Percentiles rank a stretch among this genome's conserved stretches.
These are phyloP conservation scores for Phytophthora pinifolia DNA, from an alignment of 352 stramenopile genomes.

Conservation along the genomic window DNA sequence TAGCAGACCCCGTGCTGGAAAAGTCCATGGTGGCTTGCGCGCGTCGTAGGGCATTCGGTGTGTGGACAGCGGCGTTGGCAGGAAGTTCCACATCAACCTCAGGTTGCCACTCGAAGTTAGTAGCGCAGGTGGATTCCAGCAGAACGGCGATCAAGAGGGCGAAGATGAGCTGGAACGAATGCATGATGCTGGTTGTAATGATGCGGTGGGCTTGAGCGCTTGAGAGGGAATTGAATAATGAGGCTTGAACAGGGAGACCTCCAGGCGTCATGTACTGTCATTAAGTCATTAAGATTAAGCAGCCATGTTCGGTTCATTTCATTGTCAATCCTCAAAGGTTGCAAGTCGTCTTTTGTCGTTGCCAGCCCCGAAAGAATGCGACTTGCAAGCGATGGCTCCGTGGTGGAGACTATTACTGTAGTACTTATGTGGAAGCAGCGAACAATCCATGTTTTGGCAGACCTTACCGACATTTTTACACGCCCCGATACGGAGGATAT, in stretches of 20 bases:
- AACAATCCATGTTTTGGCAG: not conserved
- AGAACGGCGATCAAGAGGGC: conserved; percentile 18
- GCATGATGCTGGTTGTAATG: conserved; percentile 24
- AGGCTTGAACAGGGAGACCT: not conserved
- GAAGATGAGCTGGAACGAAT: conserved; percentile 28
- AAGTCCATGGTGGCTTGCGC: conserved; percentile 27
- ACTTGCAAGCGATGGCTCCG: too few species aligned
- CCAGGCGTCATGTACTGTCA: too few species aligned
- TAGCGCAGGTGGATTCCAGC: conserved; percentile 15
- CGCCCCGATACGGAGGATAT: conserved; percentile 33
- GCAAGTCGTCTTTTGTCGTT: too few species aligned
- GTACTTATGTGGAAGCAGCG: too few species aligned
- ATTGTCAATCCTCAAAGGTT: too few species aligned
- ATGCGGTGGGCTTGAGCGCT: not conserved
- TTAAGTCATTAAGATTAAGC: too few species aligned
- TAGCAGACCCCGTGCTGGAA: conserved; percentile 17
- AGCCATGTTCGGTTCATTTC: too few species aligned
- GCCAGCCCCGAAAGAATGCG: too few species aligned
- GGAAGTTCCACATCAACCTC: conserved; percentile 29
- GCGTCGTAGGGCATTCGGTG: conserved; percentile 22
- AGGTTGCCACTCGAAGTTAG: conserved; percentile 29
- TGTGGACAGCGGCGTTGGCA: conserved; percentile 10
- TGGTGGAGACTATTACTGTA: too few species aligned
- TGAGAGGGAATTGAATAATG: conserved; percentile 36
- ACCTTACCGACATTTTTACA: conserved; percentile 16